These are phyloP conservation scores for Diatrype stigma DNA, from an alignment of 2,329 filamentous ascomycete species.

Conservation along the genomic window DNA sequence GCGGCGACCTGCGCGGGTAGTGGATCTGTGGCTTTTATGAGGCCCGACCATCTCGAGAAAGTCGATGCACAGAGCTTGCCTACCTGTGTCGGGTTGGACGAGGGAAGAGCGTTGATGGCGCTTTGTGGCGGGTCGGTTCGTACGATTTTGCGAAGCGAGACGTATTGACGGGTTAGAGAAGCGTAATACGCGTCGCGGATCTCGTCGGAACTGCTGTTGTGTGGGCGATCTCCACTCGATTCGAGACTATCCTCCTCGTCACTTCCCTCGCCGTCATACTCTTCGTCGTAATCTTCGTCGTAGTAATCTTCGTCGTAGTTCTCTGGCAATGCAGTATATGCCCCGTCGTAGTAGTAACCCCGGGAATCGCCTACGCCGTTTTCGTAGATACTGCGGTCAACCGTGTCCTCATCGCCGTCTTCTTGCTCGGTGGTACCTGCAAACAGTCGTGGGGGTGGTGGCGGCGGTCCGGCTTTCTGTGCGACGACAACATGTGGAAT, in stretches of 20 bases:
- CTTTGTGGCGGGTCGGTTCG: conserved; percentile 49
- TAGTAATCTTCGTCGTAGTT: conserved; percentile 21
- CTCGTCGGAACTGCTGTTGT: conserved; percentile 28
- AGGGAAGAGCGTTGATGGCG: conserved; percentile 49
- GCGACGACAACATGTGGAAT: conserved; percentile 71
- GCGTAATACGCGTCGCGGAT: conserved; percentile 65
- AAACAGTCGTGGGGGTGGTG: conserved; percentile 33
- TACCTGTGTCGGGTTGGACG: conserved; percentile 52
- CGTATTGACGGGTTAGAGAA: conserved; percentile 62
- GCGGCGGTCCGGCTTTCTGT: conserved; percentile 49
- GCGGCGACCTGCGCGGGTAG: conserved; percentile 55
- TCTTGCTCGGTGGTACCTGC: conserved; percentile 24
- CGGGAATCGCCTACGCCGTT: conserved; percentile 48
- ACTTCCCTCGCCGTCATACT: conserved; percentile 18
- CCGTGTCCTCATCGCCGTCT: conserved; percentile 23
- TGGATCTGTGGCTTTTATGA: conserved; percentile 51
- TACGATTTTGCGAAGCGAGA: conserved; percentile 58
- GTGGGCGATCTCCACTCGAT: conserved; percentile 20
- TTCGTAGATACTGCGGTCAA: conserved; percentile 44
- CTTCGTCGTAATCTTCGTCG: conserved; percentile 19
- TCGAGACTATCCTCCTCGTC: conserved; percentile 28
- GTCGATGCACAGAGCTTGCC: conserved; percentile 49
- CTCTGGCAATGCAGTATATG: conserved; percentile 63
- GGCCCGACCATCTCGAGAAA: conserved; percentile 47
- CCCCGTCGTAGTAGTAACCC: conserved; percentile 73